These are phyloP conservation scores for Candida jianshihensis DNA, from an alignment of 805 yeast species.

Conservation along the genomic window DNA sequence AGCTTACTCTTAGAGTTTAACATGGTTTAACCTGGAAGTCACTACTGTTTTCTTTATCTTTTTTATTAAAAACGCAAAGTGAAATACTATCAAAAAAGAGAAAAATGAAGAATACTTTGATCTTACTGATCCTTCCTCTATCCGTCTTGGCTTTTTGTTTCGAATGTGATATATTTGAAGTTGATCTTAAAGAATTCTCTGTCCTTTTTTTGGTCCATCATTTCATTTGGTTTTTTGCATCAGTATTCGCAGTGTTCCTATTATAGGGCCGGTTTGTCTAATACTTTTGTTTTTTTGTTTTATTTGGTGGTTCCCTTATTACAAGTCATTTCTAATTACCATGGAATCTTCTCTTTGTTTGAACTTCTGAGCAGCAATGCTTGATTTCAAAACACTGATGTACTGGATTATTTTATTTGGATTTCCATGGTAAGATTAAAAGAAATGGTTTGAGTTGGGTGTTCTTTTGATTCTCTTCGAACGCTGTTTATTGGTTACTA, in stretches of 20 bases:
- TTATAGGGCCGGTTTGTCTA: too few relatives aligned
- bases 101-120: background rate
- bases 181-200: too few relatives aligned
- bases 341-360: background rate
- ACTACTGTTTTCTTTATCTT: background rate
- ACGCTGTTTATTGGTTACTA: too few relatives aligned
- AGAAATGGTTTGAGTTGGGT: too few relatives aligned
- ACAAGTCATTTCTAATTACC: background rate
- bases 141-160: too few relatives aligned
- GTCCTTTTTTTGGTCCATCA: slow-evolving; percentile 1
- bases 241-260: too few relatives aligned
- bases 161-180: too few relatives aligned
- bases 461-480: too few relatives aligned
- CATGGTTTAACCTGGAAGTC: background rate
- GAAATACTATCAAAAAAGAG: slow-evolving; percentile 1
- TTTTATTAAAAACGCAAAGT: background rate
- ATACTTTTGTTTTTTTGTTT: background rate
- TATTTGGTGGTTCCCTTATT: slow-evolving; percentile 1
- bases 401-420: too few relatives aligned
- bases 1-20: background rate
- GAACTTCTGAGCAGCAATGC: too few relatives aligned
- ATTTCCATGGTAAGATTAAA: too few relatives aligned
- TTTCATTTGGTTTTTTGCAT: slow-evolving; percentile 1
- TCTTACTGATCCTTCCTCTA: background rate
- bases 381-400: too few relatives aligned